Conservation (phyloP, 208 protist species). For the Leishmania martiniquensis region DNA sequence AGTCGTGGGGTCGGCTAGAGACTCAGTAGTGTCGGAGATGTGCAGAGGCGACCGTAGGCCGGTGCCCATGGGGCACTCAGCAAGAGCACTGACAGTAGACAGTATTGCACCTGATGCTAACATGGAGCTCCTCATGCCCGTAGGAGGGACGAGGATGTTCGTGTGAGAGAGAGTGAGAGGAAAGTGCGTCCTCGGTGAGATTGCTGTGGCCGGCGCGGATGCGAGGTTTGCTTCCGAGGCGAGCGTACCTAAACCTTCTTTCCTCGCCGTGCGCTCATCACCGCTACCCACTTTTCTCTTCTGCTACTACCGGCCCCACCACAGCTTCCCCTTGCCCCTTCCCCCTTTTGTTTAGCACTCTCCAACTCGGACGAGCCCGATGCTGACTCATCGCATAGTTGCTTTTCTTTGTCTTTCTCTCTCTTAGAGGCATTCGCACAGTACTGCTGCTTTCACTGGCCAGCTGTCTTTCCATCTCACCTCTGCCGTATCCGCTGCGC, state of each 20-base stretch:
- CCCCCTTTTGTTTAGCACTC: neutral
- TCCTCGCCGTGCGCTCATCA: neutral
- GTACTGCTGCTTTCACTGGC: neutral
- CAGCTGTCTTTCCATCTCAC: neutral
- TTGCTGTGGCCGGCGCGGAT: neutral
- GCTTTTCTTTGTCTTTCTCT: neutral
- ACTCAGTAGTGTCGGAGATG: conserved; percentile 13
- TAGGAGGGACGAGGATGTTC: neutral
- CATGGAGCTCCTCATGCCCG: neutral
- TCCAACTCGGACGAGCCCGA: too few relatives aligned
- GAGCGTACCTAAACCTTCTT: neutral
- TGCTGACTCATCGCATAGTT: neutral
- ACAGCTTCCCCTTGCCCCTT: neutral
- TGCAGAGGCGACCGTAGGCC: neutral
- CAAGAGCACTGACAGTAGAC: neutral
- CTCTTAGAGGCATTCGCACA: neutral
- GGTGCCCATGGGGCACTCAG: neutral
- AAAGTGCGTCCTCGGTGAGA: neutral
- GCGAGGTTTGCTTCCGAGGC: neutral
- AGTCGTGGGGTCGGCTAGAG: conserved; percentile 26
- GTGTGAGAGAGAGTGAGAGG: neutral
- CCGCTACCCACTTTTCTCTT: neutral
- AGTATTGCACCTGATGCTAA: neutral
- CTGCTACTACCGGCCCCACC: neutral
- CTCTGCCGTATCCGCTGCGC: neutral